Conservation (phyloP, 1,284 basidiomycete genomes). For the Tetrapyrgos nigripes region DNA sequence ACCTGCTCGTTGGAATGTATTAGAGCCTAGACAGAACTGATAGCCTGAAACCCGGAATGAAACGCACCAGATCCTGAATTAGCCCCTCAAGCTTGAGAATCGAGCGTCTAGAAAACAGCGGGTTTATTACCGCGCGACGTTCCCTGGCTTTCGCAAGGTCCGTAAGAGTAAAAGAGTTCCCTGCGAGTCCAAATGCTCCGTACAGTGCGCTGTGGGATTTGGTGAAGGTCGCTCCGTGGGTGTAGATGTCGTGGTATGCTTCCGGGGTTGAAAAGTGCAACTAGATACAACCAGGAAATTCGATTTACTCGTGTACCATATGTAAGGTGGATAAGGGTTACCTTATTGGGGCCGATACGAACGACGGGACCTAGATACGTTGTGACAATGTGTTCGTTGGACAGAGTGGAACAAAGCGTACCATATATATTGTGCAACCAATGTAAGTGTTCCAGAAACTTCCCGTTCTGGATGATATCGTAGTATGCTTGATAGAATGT, state of each 20-base stretch:
- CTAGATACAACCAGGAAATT: background rate
- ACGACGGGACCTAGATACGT: constrained; percentile 8
- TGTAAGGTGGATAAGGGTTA: background rate
- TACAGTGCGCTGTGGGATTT: constrained; percentile 6
- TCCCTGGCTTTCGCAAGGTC: constrained; percentile 36
- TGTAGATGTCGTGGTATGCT: constrained; percentile 17
- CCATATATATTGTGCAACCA: constrained; percentile 5
- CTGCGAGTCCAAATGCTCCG: constrained; percentile 2
- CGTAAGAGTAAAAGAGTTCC: constrained; percentile 38
- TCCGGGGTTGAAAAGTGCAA: constrained; percentile 8
- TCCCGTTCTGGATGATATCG: constrained; percentile 6
- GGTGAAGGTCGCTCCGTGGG: constrained; percentile 4
- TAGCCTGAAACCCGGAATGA: background rate
- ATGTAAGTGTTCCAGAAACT: background rate
- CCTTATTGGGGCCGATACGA: constrained; percentile 12
- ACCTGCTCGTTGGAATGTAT: constrained; percentile 24
- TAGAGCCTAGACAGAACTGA: constrained; percentile 1
- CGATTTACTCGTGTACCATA: background rate
- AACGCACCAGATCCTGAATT: constrained; percentile 42
- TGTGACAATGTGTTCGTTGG: no score
- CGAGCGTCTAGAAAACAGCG: constrained; percentile 42
- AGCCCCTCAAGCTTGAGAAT: constrained; percentile 37
- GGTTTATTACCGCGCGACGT: constrained; percentile 34
- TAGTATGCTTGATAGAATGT: constrained; percentile 8
- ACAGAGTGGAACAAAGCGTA: background rate